Evolutionary conservation across 306 rosid species (phyloP), one percentile per base, ranked within the genome.

Genomic region (Vachellia collinsii): DNA sequence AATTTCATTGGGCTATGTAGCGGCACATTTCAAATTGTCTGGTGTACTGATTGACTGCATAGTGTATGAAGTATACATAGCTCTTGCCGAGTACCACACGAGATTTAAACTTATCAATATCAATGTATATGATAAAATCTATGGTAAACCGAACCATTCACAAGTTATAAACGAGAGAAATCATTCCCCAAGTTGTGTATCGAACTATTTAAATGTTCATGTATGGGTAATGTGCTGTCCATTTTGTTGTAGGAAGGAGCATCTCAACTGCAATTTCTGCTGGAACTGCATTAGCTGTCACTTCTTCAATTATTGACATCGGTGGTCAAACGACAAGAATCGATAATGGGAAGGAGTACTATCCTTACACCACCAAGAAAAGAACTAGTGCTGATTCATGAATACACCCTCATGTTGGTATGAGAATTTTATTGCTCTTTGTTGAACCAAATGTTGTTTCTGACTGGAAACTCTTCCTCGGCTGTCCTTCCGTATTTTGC

Each of bases 351-450:
- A 90, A 77, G 93, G 99, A 95, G 85, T 95, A 95, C 79, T 92
- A 93, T 47, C 97, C 98, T 65, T 95, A 91, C 80, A 95, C 97
- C 66, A 88, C 93, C 85, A 93, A 93, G 89, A 95, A 93, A 84
- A 92, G 94, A 89, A 51, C 97, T 80, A 25, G 85, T 22, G 70
- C 54, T 23, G 96, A 89, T 48, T 66, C 87, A 73, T 84, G 76
- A 53, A 67, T 66, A 83, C 73, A 61, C 69, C 59, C 70, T 72
- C 80, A 53, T 72, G 75, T 78, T 67, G 77, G 85, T 81, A 63
- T 77, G 79, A 85, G 89, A 78, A 76, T 78, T 87, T 77, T 63
- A 79, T 80, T 58, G 20, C 88, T 87, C 68, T 13, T 80, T 87
- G 81, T 74, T 83, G 83, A 80, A 82, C 80, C 77, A 29, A 56